phyloP scores from a whole-genome alignment of 331 rosid species.

The Rhamnella rubrinervis region DNA sequence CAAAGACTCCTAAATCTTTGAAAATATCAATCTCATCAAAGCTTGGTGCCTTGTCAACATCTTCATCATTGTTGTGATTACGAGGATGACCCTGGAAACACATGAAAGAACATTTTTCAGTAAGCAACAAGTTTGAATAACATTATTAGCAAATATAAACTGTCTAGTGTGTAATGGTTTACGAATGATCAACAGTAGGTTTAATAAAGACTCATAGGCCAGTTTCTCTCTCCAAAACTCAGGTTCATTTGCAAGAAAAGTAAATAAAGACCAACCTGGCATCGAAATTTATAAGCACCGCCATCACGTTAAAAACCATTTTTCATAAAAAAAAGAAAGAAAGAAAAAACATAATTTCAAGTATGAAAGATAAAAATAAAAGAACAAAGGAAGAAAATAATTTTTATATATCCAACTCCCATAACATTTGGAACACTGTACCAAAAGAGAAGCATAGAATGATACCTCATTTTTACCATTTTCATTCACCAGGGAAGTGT shows the following conservation, averaged over 20 bases:
- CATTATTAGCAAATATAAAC: not conserved
- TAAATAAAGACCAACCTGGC: too few relatives aligned
- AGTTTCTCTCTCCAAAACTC: too few relatives aligned
- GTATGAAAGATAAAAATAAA: too few relatives aligned
- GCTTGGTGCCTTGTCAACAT: conserved; percentile 14
- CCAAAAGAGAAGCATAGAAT: not conserved
- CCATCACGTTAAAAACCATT: too few relatives aligned
- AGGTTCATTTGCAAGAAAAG: too few relatives aligned
- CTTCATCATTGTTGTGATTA: not conserved
- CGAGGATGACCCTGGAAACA: conserved; percentile 4
- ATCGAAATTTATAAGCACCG: too few relatives aligned
- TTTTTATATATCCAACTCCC: not conserved
- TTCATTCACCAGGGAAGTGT: conserved; percentile 1
- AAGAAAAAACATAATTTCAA: too few relatives aligned
- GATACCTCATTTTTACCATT: conserved; percentile 35
- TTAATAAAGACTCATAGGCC: too few relatives aligned
- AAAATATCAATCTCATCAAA: conserved; percentile 26
- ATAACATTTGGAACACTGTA: not conserved
- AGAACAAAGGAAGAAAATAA: too few relatives aligned
- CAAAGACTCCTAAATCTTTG: conserved; percentile 38
- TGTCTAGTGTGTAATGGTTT: not conserved
- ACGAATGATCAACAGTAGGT: too few relatives aligned
- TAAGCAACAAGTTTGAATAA: not conserved
- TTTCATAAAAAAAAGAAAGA: too few relatives aligned
- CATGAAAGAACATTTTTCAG: not conserved